Evolutionary conservation across 1,139 yeast species (phyloP), one percentile per base, ranked within the genome.

Genomic region (Candida sanyaensis): DNA sequence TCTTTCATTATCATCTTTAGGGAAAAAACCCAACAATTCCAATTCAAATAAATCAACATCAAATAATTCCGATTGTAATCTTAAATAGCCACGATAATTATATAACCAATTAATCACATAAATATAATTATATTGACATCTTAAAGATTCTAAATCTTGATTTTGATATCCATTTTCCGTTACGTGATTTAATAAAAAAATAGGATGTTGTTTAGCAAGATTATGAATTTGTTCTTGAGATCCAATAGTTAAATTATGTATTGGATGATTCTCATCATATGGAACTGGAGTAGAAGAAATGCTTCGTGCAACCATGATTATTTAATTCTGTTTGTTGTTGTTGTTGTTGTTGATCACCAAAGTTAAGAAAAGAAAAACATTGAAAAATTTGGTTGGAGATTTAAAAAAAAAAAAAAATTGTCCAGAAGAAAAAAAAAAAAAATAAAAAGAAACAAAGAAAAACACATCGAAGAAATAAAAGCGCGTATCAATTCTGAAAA

Each of bases 1-100:
- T 5, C 26, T 13, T 13, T 39, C 41, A 39, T 29, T 30, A 28
- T 39, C 41, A 29, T 39, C 52, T 73, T 28, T 43, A 1, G 58
- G 57, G 40, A 52, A 52, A 37, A 49, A 62, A 47, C 75, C 70
- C 37, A 80, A 60, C 28, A 81, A 64, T 55, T 81, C 86, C 55
- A 79, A 75, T 56, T 81, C 86, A 49, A 80, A 78, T 43, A 80
- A 66, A 47, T 79, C 83, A 12, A 74, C 75, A 60, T 80, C 85
- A 55, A 81, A 81, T 38, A 68, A 64, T 49, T 80, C 85, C 11
- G 68, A 64, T 8, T 69, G 68, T 41, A 81, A 58, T 53, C 68
- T 73, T 34, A 80, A 57, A 49, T 66, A 68, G 4, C 78, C 78
- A 45, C 80, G 69, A 55, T 70, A 72, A 41, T 72, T 62, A 52